Base-by-base conservation (phyloP, 768 basidiomycete genomes). In the Calvatia gigantea region DNA sequence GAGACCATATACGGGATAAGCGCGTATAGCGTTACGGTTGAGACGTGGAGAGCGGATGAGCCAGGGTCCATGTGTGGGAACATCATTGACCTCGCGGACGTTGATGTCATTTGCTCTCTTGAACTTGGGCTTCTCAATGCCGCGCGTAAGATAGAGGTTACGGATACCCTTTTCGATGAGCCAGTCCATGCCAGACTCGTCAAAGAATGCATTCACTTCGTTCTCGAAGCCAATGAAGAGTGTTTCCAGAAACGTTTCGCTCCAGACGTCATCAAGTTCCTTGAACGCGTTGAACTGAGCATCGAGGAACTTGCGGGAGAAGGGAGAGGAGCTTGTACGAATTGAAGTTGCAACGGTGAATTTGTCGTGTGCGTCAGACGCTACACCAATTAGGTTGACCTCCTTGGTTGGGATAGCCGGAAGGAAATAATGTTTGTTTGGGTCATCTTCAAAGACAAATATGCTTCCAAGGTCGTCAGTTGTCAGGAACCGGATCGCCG, bases 181-280 rank as follows among this genome's bases (percentile, higher is more conserved):
- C 67, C 67, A 73, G 43, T 45, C 33, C 35, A 65, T 63, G 1
- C 65, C 68, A 8, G 58, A 59, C 2, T 68, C 60, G 8, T 69
- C 64, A 29, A 73, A 57, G 27, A 61, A 64, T 0, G 63, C 64
- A n/a, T 49, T 61, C 2, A 55, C 42, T 2, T 61, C 60, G 5
- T 68, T 68, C 17, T 64, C 62, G 46, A 69, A 68, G 6, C 62
- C 60, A n/a, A 74, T 61, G 42, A 72, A 60, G 14, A 72, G 43
- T 3, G 60, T 60, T 38, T 70, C 60, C 27, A 69, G 33, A 51
- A 72, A 72, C 5, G 49, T 29, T 7, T 65, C 59, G 6, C 58
- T 68, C 72, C 71, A 73, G 2, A 71, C 71, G 58, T 74, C 71
- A 44, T 74, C 73, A 27, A 65, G 46, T 12, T 54, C 50, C n/a